Percentiles rank a stretch among this genome's conserved stretches.
Evolutionary conservation across 1,139 yeast species (phyloP).

Genomic region (Debaryomyces sp.): DNA sequence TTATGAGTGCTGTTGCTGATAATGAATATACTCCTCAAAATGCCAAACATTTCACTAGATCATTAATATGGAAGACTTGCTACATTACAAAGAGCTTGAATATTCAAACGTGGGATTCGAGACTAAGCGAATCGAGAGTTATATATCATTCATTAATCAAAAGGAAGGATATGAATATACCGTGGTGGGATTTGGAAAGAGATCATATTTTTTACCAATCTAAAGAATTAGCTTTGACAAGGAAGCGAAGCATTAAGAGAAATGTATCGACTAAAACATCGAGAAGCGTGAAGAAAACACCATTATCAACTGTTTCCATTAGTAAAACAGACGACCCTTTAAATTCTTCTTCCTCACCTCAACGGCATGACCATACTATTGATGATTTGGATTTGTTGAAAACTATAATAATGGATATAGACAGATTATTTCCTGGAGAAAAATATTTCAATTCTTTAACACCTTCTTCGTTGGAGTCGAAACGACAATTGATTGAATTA

Average conservation of each 20-base stretch:
- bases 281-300: conserved; percentile 15
- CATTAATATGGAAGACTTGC: conserved; percentile 43
- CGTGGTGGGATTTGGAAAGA: conserved; percentile 39
- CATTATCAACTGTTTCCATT: conserved; percentile 17
- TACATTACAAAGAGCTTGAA: conserved; percentile 43
- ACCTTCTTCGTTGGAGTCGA: conserved; percentile 21
- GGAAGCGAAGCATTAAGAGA: conserved; percentile 17
- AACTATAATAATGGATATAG: conserved; percentile 64
- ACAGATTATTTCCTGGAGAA: conserved; percentile 64
- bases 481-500: conserved; percentile 51
- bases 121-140: conserved; percentile 33
- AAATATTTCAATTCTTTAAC: conserved; percentile 42
- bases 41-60: conserved; percentile 29
- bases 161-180: conserved; percentile 37
- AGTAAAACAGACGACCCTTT: conserved; percentile 10
- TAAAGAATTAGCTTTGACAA: conserved; percentile 14
- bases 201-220: conserved; percentile 34
- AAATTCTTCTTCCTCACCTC: background rate
- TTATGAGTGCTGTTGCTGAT: conserved; percentile 36
- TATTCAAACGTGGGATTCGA: conserved; percentile 37
- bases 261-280: conserved; percentile 7
- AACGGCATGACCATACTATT: conserved; percentile 10
- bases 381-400: conserved; percentile 31
- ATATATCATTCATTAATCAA: conserved; percentile 40
- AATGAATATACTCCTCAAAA: conserved; percentile 34